Evolutionary conservation across 78 protist genomes (phyloP).

Genomic region (Dictyostelium capitatum): DNA sequence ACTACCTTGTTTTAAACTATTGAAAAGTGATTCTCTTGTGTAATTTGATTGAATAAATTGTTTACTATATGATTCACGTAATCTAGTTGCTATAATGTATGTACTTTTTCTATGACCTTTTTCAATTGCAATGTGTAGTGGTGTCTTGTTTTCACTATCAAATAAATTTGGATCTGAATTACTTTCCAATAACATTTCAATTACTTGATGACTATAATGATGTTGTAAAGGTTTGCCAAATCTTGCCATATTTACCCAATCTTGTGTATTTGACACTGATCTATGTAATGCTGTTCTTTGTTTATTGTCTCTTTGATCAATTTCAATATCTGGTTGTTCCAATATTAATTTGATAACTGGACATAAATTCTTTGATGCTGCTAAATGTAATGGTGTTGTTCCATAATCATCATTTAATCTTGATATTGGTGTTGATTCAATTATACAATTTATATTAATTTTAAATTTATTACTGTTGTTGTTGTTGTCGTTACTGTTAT

Average conservation of each 20-base stretch:
- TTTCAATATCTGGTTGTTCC: conserved; percentile 22
- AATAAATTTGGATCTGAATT: not conserved
- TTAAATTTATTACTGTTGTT: not conserved
- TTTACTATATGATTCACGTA: not conserved
- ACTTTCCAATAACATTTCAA: conserved; percentile 30
- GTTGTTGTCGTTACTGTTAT: not conserved
- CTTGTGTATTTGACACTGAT: conserved; percentile 41
- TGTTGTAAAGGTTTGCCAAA: conserved; percentile 73
- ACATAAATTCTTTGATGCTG: conserved; percentile 21
- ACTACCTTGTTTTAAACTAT: conserved; percentile 22
- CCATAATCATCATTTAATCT: conserved; percentile 19
- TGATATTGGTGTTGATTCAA: conserved; percentile 31
- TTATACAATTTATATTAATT: conserved; percentile 59
- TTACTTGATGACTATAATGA: conserved; percentile 53
- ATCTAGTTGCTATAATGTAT: not conserved
- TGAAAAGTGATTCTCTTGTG: not conserved
- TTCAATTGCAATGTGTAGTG: conserved; percentile 39
- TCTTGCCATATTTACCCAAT: conserved; percentile 75
- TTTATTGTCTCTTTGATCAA: conserved; percentile 26
- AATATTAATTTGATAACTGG: conserved; percentile 40
- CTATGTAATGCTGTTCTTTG: conserved; percentile 38
- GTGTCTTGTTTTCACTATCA: conserved; percentile 24
- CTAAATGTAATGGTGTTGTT: conserved; percentile 35
- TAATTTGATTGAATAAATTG: not conserved
- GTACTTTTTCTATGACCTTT: conserved; percentile 52